Evolutionary conservation across 495 filamentous ascomycete species (phyloP), one percentile per base, ranked within the genome.

Genomic region (Penicillium roqueforti): DNA sequence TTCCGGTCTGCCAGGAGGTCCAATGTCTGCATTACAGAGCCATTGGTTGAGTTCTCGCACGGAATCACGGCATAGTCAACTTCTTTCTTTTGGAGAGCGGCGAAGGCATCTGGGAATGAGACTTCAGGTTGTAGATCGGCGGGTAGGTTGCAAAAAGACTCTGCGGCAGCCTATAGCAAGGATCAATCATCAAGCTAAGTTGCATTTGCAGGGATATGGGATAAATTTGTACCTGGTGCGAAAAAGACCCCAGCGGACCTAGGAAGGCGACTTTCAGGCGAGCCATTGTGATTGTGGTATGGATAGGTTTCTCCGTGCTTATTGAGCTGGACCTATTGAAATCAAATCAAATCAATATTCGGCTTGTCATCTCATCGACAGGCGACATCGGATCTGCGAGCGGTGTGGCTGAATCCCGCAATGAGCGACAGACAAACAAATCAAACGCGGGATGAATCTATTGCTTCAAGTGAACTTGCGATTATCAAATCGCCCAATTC

Each of bases 41-140:
- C 93, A 71, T 97, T 95, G 58, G 91, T 91, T 9, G 87, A 92
- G 71, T 98, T 98, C 70, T 98, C 93, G 72, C 95, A 92, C 26
- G 93, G 93, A 14, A 97, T 88, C 4, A 98, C 88, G 54, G 91
- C 92, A 61, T 83, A 87, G 53, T 76, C 68, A 0, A 79, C 78
- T 20, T 67, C 54, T 53, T 79, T 70, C 13, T 78, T 74, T 68
- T 96, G 91, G 18, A 96, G 85, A 14, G 82, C 77, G 28, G 80
- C 74, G 68, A 97, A 96, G 56, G 95, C 83, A 55, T 92, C 91
- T 81, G 74, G 54, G 49, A 80, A 71, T 0, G 85, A 87, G 13
- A 62, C 57, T 20, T 84, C 79, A 10, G 87, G 81, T 19, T 72
- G 58, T 42, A 91, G 75, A 22, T 80, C 68, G 44, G 76, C 68